Conservation (phyloP, 2,329 filamentous ascomycete genomes). For the Fusarium torreyae region DNA sequence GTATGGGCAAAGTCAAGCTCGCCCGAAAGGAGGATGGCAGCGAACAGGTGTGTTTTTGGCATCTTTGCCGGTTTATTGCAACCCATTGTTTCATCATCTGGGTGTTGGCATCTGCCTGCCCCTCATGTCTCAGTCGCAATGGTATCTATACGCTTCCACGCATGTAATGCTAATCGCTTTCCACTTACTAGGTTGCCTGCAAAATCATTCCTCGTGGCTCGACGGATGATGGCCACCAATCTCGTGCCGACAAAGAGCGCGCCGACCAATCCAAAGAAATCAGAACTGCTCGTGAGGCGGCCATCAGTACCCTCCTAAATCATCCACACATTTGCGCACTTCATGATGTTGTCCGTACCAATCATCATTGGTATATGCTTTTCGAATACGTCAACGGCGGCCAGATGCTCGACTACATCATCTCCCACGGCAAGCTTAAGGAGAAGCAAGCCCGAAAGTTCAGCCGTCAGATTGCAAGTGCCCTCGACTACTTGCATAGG, state of each 20-base stretch:
- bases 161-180: slow-evolving; percentile 32
- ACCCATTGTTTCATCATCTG: slow-evolving; percentile 8
- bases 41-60: slow-evolving; percentile 79
- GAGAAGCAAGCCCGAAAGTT: slow-evolving; percentile 99
- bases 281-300: slow-evolving; percentile 92
- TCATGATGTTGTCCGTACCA: slow-evolving; percentile 94
- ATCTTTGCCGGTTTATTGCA: neutral
- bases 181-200: slow-evolving; percentile 78
- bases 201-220: slow-evolving; percentile 96
- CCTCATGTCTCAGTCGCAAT: slow-evolving; percentile 25
- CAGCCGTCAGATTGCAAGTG: slow-evolving; percentile 95
- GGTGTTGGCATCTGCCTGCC: slow-evolving; percentile 24
- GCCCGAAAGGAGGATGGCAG: slow-evolving; percentile 90
- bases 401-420: slow-evolving; percentile 99
- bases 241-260: slow-evolving; percentile 82
- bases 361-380: slow-evolving; percentile 99
- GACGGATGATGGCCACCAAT: slow-evolving; percentile 85
- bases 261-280: slow-evolving; percentile 98
- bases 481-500: slow-evolving; percentile 95
- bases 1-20: slow-evolving; percentile 99
- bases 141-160: slow-evolving; percentile 14
- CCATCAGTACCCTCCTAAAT: slow-evolving; percentile 93
- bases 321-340: slow-evolving; percentile 97
- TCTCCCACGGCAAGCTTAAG: slow-evolving; percentile 96
- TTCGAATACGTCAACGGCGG: slow-evolving; percentile 99